These are phyloP conservation scores for Microglena sp. DNA, from an alignment of 139 green algal genomes.

Conservation along the genomic window DNA sequence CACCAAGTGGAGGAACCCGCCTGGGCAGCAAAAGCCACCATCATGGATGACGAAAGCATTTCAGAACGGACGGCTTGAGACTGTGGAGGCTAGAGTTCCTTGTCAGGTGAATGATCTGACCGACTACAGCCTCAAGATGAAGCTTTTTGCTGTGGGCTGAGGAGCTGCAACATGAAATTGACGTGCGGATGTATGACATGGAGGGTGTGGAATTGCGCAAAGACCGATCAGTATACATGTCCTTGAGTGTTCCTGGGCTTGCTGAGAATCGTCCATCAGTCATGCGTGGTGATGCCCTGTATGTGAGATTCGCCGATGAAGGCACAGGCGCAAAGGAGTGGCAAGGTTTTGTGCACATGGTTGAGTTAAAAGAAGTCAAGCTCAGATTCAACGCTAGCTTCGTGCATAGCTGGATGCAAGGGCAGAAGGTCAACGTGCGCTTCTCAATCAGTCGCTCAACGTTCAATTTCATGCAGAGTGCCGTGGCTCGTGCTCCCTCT, in stretches of 20 bases:
- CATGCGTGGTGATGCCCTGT: constrained; percentile 30
- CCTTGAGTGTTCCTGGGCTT: constrained; percentile 24
- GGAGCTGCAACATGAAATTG: constrained; percentile 40
- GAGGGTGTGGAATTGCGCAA: background rate
- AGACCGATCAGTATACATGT: background rate
- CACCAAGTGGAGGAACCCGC: too few relatives aligned
- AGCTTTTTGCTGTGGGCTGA: constrained; percentile 28
- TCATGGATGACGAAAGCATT: too few relatives aligned
- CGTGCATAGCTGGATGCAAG: too few relatives aligned
- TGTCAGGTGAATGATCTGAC: background rate
- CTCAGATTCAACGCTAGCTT: too few relatives aligned
- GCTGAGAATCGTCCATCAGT: constrained; percentile 37
- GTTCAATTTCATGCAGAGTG: constrained; percentile 28
- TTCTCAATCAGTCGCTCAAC: constrained; percentile 32
- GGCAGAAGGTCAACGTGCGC: too few relatives aligned
- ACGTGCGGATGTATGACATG: constrained; percentile 36
- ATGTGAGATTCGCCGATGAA: too few relatives aligned
- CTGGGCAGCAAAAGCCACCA: too few relatives aligned
- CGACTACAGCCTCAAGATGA: background rate
- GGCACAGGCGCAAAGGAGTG: too few relatives aligned
- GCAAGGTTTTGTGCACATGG: too few relatives aligned
- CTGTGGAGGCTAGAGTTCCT: too few relatives aligned
- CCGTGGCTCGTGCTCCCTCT: background rate
- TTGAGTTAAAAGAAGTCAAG: too few relatives aligned
- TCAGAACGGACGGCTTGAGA: too few relatives aligned